phyloP scores from a whole-genome alignment of 192 early-diverging fungal species.

The Neocallimastix lanati region DNA sequence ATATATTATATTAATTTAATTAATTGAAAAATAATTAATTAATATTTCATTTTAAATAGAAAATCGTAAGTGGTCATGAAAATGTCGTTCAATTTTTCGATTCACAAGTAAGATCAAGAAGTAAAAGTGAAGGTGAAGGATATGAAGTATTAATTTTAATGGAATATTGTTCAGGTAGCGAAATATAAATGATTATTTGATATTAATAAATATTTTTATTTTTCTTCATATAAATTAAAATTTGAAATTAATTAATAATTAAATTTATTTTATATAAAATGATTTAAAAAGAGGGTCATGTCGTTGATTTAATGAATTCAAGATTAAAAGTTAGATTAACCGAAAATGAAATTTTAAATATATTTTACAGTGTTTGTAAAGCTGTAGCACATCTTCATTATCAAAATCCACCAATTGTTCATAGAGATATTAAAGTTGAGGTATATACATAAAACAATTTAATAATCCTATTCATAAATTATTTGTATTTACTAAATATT shows the following conservation, averaged over 20 bases:
- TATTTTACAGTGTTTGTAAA: slow-evolving; percentile 70
- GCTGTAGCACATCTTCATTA: slow-evolving; percentile 88
- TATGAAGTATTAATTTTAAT: slow-evolving; percentile 74
- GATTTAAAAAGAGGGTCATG: slow-evolving; percentile 46
- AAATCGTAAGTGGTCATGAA: slow-evolving; percentile 52
- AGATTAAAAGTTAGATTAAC: slow-evolving; percentile 48
- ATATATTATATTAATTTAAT: too few species aligned
- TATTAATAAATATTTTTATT: too few species aligned
- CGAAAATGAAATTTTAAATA: slow-evolving; percentile 71
- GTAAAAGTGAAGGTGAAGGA: slow-evolving; percentile 41
- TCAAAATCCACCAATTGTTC: slow-evolving; percentile 56
- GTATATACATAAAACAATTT: too few species aligned
- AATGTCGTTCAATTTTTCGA: slow-evolving; percentile 70
- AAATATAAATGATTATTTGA: too few species aligned
- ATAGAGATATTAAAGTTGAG: slow-evolving; percentile 52
- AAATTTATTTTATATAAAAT: too few species aligned
- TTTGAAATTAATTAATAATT: too few species aligned
- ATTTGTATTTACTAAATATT: too few species aligned
- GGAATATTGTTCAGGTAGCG: slow-evolving; percentile 70
- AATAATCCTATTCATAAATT: too few species aligned
- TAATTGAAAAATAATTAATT: too few species aligned
- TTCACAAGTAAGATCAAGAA: slow-evolving; percentile 27
- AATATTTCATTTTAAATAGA: slow-evolving; percentile 19
- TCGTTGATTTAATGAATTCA: slow-evolving; percentile 76
- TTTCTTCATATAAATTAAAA: too few species aligned